These are phyloP conservation scores for Cladosporium phlei DNA, from an alignment of 2,329 filamentous ascomycete species.

Conservation along the genomic window DNA sequence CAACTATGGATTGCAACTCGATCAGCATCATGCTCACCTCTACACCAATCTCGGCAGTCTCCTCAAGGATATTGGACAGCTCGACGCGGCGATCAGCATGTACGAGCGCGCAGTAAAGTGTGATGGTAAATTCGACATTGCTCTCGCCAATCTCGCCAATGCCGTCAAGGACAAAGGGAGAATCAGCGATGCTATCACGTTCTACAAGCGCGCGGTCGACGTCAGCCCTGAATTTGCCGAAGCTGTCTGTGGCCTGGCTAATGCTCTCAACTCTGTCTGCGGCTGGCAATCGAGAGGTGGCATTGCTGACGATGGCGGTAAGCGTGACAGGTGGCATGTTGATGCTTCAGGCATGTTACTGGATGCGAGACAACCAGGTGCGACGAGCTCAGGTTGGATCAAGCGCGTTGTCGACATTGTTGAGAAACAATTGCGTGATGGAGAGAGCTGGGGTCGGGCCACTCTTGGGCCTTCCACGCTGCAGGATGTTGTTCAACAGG, in stretches of 20 bases:
- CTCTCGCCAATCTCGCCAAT: slow-evolving; percentile 91
- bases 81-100: slow-evolving; percentile 90
- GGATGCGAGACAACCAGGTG: slow-evolving; percentile 60
- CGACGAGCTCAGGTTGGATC: slow-evolving; percentile 71
- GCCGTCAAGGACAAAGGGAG: slow-evolving; percentile 95
- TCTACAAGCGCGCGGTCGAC: slow-evolving; percentile 83
- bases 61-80: slow-evolving; percentile 90
- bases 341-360: slow-evolving; percentile 76
- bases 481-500: slow-evolving; percentile 41
- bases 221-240: slow-evolving; percentile 96
- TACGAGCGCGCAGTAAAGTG: slow-evolving; percentile 91
- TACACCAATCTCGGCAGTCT: slow-evolving; percentile 95
- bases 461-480: slow-evolving; percentile 49
- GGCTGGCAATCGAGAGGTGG: slow-evolving; percentile 90
- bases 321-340: slow-evolving; percentile 88
- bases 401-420: slow-evolving; percentile 89
- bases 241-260: slow-evolving; percentile 91
- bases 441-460: slow-evolving; percentile 78
- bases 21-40: slow-evolving; percentile 85
- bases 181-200: slow-evolving; percentile 84
- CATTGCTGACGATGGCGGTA: slow-evolving; percentile 66
- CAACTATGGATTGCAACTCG: slow-evolving; percentile 83
- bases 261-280: slow-evolving; percentile 93
- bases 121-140: slow-evolving; percentile 94
- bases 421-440: slow-evolving; percentile 77